phyloP scores from a whole-genome alignment of 768 basidiomycete species.

The Paxillus involutus region DNA sequence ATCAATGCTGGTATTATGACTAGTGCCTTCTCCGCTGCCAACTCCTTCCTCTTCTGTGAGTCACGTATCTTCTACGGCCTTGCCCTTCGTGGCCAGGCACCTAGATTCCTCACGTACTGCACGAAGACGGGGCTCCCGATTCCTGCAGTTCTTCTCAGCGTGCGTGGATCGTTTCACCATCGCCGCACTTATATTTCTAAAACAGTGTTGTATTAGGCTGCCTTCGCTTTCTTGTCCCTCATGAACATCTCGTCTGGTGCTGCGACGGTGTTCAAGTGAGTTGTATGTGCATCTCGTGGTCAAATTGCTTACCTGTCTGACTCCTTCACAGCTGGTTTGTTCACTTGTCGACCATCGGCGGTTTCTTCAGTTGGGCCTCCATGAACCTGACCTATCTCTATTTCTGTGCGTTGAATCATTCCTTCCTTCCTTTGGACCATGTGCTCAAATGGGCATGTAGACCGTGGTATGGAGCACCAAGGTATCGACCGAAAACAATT shows the following conservation, averaged over 20 bases:
- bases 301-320: too few relatives aligned
- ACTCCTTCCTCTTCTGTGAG: conserved; percentile 58
- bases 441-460: conserved; percentile 28
- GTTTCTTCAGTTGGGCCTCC: conserved; percentile 63
- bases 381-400: conserved; percentile 70
- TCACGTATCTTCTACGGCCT: conserved; percentile 41
- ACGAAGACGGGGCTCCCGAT: conserved; percentile 49
- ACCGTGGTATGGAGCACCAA: conserved; percentile 68
- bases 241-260: conserved; percentile 59
- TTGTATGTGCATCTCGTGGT: neutral
- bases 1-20: conserved; percentile 74
- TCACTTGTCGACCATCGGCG: conserved; percentile 61
- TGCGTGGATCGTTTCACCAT: neutral
- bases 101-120: conserved; percentile 45
- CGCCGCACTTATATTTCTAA: conserved; percentile 23
- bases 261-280: conserved; percentile 30
- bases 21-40: conserved; percentile 70
- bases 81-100: conserved; percentile 50
- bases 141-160: conserved; percentile 28
- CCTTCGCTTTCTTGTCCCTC: conserved; percentile 52
- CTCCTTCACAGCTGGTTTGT: conserved; percentile 56
- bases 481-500: conserved; percentile 63
- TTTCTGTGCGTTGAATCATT: conserved; percentile 44
- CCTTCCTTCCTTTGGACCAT: neutral
- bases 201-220: conserved; percentile 17